A percentile compares a stretch with the other conserved stretches of the same genome.
phyloP scores from a whole-genome alignment of 2,329 filamentous ascomycete species.

The Pestalotiopsis sp. region DNA sequence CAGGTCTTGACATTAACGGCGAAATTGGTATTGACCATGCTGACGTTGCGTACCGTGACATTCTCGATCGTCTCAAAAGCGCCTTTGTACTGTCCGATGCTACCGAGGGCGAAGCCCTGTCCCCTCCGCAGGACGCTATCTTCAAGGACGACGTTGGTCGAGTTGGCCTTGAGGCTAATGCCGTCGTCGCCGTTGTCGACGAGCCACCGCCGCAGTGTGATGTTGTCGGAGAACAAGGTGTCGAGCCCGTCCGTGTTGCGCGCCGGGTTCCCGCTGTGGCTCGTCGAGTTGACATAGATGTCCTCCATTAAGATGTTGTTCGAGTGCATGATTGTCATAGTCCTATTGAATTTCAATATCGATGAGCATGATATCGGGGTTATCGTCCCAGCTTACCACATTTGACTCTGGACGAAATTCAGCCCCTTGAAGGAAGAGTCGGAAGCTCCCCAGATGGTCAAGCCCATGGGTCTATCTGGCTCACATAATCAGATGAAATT shows the following conservation, averaged over 20 bases:
- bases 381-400: slow-evolving; percentile 42
- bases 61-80: slow-evolving; percentile 51
- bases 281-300: slow-evolving; percentile 56
- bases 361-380: too few species aligned
- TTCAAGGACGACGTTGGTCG: slow-evolving; percentile 53
- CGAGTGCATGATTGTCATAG: slow-evolving; percentile 53
- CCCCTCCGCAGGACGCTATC: slow-evolving; percentile 52
- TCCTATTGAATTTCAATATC: too few species aligned
- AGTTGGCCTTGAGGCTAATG: slow-evolving; percentile 58
- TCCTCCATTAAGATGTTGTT: slow-evolving; percentile 48
- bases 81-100: slow-evolving; percentile 56
- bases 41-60: slow-evolving; percentile 49
- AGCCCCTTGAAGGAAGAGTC: slow-evolving; percentile 52
- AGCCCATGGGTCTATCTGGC: slow-evolving; percentile 27
- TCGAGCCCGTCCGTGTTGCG: slow-evolving; percentile 33
- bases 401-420: slow-evolving; percentile 58
- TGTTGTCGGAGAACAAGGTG: slow-evolving; percentile 54
- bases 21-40: slow-evolving; percentile 46
- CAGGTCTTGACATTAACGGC: slow-evolving; percentile 62
- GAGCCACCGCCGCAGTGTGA: slow-evolving; percentile 52
- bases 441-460: slow-evolving; percentile 51
- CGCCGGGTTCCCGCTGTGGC: background rate
- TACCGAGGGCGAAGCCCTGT: slow-evolving; percentile 58
- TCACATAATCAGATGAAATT: background rate
- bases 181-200: slow-evolving; percentile 56